Evolutionary conservation across 306 rosid genomes (phyloP).

Genomic region (Citrullus mucosospermus): DNA sequence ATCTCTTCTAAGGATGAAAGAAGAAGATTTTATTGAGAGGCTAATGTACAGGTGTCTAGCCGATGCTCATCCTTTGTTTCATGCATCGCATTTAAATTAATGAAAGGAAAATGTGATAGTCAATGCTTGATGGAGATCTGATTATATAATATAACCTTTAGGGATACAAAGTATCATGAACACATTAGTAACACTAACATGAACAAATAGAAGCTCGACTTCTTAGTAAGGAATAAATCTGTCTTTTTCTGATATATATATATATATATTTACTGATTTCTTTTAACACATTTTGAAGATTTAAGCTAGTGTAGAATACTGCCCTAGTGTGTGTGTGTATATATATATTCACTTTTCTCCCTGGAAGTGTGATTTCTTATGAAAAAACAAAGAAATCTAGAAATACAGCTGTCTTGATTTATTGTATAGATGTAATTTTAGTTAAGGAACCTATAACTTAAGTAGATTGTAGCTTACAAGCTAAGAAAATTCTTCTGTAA

Average conservation of each 20-base stretch:
- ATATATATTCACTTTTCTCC: neutral
- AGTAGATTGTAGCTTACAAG: neutral
- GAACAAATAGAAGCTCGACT: neutral
- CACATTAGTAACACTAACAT: neutral
- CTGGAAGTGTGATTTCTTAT: neutral
- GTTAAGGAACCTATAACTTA: neutral
- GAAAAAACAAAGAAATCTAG: neutral
- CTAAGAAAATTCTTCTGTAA: neutral
- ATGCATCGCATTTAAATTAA: slow-evolving; percentile 17
- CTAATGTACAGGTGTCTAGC: slow-evolving; percentile 91
- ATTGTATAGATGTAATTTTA: neutral
- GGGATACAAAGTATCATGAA: neutral
- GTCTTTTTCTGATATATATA: neutral
- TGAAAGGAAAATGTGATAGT: slow-evolving; percentile 3
- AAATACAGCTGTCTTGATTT: neutral
- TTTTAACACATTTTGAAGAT: neutral
- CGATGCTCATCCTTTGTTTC: slow-evolving; percentile 16
- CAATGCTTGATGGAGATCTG: neutral
- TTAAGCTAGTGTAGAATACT: neutral
- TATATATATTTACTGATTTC: neutral
- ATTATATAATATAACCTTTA: neutral
- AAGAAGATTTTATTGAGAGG: slow-evolving; percentile 98
- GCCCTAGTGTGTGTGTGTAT: neutral
- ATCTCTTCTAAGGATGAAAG: slow-evolving; percentile 96
- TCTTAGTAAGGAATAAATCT: neutral